These are phyloP conservation scores for Exophiala phaeomuriformis DNA, from an alignment of 2,329 filamentous ascomycete species.

Conservation along the genomic window DNA sequence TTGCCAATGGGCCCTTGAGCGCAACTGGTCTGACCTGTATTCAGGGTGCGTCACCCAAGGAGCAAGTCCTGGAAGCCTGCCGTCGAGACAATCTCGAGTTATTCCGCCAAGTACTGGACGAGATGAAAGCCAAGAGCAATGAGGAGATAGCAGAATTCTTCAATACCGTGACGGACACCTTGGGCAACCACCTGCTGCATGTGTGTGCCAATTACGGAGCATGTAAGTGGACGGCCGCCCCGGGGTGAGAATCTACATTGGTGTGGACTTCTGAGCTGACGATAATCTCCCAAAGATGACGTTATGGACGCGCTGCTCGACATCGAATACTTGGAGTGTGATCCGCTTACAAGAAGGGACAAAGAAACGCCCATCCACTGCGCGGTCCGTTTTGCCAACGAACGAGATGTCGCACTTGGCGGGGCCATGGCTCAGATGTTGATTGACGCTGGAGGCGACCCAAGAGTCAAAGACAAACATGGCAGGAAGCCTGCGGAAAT, in stretches of 20 bases:
- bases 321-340: slow-evolving; percentile 44
- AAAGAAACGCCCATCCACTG: slow-evolving; percentile 42
- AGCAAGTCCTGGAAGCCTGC: slow-evolving; percentile 86
- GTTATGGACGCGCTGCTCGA: slow-evolving; percentile 43
- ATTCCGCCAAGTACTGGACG: slow-evolving; percentile 64
- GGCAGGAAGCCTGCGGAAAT: slow-evolving; percentile 41
- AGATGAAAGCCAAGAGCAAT: slow-evolving; percentile 50
- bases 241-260: not conserved
- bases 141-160: slow-evolving; percentile 67
- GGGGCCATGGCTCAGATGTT: slow-evolving; percentile 44
- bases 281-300: slow-evolving; percentile 33
- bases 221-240: slow-evolving; percentile 51
- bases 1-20: not conserved
- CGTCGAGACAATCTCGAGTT: slow-evolving; percentile 87
- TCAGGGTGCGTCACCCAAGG: slow-evolving; percentile 75
- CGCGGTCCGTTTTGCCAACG: slow-evolving; percentile 42
- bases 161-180: slow-evolving; percentile 74
- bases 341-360: slow-evolving; percentile 41
- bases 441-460: slow-evolving; percentile 44
- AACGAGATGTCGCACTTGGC: slow-evolving; percentile 39
- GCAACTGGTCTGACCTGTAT: slow-evolving; percentile 1
- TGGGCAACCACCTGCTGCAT: slow-evolving; percentile 86
- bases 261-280: not conserved
- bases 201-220: slow-evolving; percentile 79
- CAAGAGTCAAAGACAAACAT: slow-evolving; percentile 43